A percentile compares a stretch with the other conserved stretches of the same genome.
Evolutionary conservation across 306 rosid species (phyloP).

Genomic region (Cucurbita ficifolia): DNA sequence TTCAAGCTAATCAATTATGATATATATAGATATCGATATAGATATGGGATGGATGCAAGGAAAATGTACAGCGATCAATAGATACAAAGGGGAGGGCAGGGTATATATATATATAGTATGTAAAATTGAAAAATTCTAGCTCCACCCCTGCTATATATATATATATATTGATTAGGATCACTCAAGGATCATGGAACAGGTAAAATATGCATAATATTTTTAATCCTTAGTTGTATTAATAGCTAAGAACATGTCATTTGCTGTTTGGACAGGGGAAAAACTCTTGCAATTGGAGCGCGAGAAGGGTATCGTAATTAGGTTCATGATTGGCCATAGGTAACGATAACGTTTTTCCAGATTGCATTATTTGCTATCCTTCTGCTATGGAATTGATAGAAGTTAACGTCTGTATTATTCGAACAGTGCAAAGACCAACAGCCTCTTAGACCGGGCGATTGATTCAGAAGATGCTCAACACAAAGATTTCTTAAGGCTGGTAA

Average conservation of each 20-base stretch:
- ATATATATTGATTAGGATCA: background rate
- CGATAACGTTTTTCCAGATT: background rate
- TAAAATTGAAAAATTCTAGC: background rate
- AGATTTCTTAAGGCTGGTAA: slow-evolving; percentile 47
- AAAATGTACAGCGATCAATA: no score
- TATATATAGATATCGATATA: no score
- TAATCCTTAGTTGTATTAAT: background rate
- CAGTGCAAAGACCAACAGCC: slow-evolving; percentile 96
- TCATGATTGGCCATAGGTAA: slow-evolving; percentile 97
- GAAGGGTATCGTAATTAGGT: slow-evolving; percentile 87
- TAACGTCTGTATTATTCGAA: slow-evolving; percentile 1
- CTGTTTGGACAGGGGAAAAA: slow-evolving; percentile 53
- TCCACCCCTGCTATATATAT: background rate
- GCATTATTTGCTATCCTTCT: background rate
- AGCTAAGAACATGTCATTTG: slow-evolving; percentile 4
- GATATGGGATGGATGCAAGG: no score
- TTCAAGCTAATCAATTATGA: background rate
- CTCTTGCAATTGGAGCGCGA: slow-evolving; percentile 77
- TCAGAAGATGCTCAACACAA: slow-evolving; percentile 75
- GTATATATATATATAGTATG: no score
- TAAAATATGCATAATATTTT: background rate
- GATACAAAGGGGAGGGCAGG: no score
- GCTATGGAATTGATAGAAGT: slow-evolving; percentile 18
- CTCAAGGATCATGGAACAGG: background rate
- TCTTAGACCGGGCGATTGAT: slow-evolving; percentile 90